These are phyloP conservation scores for Marasmius oreades DNA, from an alignment of 1,284 basidiomycete genomes.

Conservation along the genomic window DNA sequence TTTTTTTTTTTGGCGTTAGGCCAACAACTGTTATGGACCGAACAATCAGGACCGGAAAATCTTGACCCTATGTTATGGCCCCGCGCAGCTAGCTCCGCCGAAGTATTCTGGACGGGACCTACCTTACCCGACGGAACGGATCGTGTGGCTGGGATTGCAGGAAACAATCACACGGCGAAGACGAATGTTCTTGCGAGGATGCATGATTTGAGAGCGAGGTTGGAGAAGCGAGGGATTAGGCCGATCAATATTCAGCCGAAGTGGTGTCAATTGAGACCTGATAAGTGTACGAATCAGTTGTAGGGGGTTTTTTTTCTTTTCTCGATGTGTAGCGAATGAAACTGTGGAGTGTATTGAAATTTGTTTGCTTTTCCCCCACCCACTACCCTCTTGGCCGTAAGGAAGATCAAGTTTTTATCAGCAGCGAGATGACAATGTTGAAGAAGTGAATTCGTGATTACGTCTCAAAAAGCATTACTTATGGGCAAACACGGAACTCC, in stretches of 20 bases:
- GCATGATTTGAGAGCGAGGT: slow-evolving; percentile 61
- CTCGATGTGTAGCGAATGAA: too few relatives aligned
- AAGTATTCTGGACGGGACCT: slow-evolving; percentile 58
- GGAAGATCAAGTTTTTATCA: too few relatives aligned
- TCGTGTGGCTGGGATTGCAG: slow-evolving; percentile 29
- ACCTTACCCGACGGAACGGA: slow-evolving; percentile 20
- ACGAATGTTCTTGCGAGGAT: slow-evolving; percentile 47
- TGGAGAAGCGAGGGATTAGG: slow-evolving; percentile 55
- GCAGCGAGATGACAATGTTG: too few relatives aligned
- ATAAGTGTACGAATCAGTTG: slow-evolving; percentile 29
- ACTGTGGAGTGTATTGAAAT: too few relatives aligned
- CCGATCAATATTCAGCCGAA: slow-evolving; percentile 66
- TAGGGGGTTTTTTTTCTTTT: not conserved
- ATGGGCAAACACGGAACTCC: too few relatives aligned
- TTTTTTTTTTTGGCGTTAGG: slow-evolving; percentile 17
- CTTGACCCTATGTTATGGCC: slow-evolving; percentile 59
- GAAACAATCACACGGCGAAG: slow-evolving; percentile 13
- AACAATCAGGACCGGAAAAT: slow-evolving; percentile 51
- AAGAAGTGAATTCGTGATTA: too few relatives aligned
- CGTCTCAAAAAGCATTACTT: too few relatives aligned
- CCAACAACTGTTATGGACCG: slow-evolving; percentile 51
- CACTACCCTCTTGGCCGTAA: too few relatives aligned
- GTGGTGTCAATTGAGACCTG: slow-evolving; percentile 67
- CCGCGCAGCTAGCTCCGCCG: slow-evolving; percentile 54
- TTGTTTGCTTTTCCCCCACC: too few relatives aligned